Conservation (phyloP, 345 rosid species). For the Pistacia integerrima region DNA sequence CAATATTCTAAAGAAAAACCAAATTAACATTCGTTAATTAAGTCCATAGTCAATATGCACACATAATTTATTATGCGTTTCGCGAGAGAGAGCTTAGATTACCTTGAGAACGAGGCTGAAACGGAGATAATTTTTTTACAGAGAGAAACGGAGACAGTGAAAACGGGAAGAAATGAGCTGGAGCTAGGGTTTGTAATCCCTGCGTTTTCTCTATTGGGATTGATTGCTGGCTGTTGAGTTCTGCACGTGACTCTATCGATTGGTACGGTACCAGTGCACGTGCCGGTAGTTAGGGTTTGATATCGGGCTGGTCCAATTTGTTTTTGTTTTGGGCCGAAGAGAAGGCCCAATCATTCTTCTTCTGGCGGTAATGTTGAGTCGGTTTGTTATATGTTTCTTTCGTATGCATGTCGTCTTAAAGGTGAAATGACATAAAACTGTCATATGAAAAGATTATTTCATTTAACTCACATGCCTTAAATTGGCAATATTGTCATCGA, state of each 20-base stretch:
- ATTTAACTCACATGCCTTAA: too few relatives aligned
- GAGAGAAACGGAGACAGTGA: background rate
- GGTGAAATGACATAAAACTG: too few relatives aligned
- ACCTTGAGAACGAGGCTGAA: background rate
- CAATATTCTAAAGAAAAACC: background rate
- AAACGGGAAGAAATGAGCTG: background rate
- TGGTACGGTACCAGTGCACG: constrained; percentile 1
- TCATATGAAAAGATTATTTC: too few relatives aligned
- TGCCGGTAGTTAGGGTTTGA: background rate
- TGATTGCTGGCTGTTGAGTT: constrained; percentile 7
- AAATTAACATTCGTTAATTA: background rate
- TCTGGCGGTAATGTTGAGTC: too few relatives aligned
- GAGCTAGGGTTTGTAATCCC: constrained; percentile 14
- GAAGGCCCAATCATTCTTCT: background rate
- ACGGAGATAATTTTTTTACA: background rate
- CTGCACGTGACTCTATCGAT: constrained; percentile 24
- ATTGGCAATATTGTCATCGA: too few relatives aligned
- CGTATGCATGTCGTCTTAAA: too few relatives aligned
- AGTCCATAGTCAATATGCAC: background rate
- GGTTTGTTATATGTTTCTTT: too few relatives aligned
- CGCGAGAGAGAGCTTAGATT: background rate
- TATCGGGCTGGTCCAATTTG: background rate
- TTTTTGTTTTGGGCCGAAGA: background rate
- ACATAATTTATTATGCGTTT: background rate
- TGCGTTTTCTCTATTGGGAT: constrained; percentile 11